Evolutionary conservation across 257 asterid genomes (phyloP).

Genomic region (Oldenlandia corymbosa): DNA sequence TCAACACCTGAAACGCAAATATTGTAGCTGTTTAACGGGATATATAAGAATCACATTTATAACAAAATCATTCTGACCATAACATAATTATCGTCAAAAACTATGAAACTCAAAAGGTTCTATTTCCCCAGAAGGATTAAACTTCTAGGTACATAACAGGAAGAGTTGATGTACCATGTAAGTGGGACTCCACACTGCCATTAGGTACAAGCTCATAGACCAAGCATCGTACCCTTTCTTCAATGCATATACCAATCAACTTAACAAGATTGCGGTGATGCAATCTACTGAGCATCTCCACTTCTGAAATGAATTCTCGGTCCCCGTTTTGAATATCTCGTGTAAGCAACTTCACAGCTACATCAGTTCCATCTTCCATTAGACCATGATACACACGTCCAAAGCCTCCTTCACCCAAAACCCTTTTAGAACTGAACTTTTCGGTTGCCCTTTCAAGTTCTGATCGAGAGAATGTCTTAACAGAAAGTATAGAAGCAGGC

Average conservation of each 20-base stretch:
- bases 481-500: conserved; percentile 87
- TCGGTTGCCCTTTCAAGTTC: conserved; percentile 95
- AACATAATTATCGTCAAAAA: neutral
- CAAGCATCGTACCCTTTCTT: conserved; percentile 71
- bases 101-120: too few relatives aligned
- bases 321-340: conserved; percentile 83
- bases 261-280: conserved; percentile 99
- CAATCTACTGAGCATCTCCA: conserved; percentile 97
- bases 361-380: conserved; percentile 66
- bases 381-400: conserved; percentile 94
- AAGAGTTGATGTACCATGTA: conserved; percentile 59
- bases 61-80: neutral
- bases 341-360: conserved; percentile 81
- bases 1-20: conserved; percentile 53
- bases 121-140: too few relatives aligned
- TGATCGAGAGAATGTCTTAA: conserved; percentile 67
- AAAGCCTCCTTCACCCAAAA: conserved; percentile 97
- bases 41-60: neutral
- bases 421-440: conserved; percentile 62
- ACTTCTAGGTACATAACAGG: too few relatives aligned
- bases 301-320: conserved; percentile 92
- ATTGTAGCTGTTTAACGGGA: neutral
- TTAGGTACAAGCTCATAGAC: conserved; percentile 85
- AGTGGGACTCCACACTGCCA: conserved; percentile 97
- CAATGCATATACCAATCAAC: conserved; percentile 88